phyloP scores from a whole-genome alignment of 805 yeast species.

The Kuraishia borneana region DNA sequence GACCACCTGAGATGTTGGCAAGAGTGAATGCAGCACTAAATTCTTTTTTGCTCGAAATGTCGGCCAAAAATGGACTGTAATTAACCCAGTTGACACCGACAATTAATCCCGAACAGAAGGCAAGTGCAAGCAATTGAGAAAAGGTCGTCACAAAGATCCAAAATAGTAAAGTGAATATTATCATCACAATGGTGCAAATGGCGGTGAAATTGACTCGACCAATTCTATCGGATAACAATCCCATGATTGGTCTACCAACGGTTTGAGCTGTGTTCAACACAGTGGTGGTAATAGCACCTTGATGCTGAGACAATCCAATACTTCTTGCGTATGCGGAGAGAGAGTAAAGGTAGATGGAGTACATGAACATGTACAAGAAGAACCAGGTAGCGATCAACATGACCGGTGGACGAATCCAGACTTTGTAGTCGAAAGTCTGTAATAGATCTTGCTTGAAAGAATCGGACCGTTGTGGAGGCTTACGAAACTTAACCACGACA shows the following conservation, averaged over 20 bases:
- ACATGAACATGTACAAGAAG: conserved; percentile 27
- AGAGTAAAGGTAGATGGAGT: conserved; percentile 32
- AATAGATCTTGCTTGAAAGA: conserved; percentile 6
- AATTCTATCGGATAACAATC: conserved; percentile 28
- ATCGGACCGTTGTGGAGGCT: conserved; percentile 4
- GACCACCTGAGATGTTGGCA: conserved; percentile 14
- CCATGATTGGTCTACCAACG: conserved; percentile 38
- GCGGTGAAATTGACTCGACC: conserved; percentile 38
- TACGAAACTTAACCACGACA: conserved; percentile 33
- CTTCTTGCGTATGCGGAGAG: conserved; percentile 33
- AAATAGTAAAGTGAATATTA: conserved; percentile 28
- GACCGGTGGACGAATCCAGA: conserved; percentile 9
- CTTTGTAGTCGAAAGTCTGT: conserved; percentile 7
- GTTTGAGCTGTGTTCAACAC: conserved; percentile 33
- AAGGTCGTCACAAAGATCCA: conserved; percentile 28
- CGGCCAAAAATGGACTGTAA: conserved; percentile 17
- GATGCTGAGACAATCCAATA: conserved; percentile 30
- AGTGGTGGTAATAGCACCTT: conserved; percentile 34
- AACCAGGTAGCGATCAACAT: conserved; percentile 11
- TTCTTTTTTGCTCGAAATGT: conserved; percentile 12
- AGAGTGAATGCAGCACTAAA: conserved; percentile 19
- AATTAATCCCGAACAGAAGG: conserved; percentile 29
- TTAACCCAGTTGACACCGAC: conserved; percentile 30
- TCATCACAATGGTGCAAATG: conserved; percentile 19
- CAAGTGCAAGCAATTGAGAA: conserved; percentile 25